phyloP scores from a whole-genome alignment of 257 asterid genomes.

The Oldenlandia corymbosa region DNA sequence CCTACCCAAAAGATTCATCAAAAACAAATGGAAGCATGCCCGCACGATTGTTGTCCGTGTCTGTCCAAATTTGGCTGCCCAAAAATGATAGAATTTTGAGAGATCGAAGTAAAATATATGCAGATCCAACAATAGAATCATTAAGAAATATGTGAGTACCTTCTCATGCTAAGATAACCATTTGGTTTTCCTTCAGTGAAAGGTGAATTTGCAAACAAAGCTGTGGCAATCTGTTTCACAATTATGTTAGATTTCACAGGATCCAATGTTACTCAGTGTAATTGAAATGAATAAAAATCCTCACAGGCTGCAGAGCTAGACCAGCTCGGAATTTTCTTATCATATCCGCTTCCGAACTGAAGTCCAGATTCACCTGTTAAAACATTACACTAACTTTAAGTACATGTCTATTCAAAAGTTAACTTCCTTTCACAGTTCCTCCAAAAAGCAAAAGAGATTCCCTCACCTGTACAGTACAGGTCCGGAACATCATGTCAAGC shows the following conservation, averaged over 20 bases:
- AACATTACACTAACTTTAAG: neutral
- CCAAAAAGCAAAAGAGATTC: neutral
- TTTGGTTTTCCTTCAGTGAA: conserved; percentile 95
- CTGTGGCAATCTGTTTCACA: conserved; percentile 85
- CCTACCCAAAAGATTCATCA: conserved; percentile 94
- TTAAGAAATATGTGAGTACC: conserved; percentile 38
- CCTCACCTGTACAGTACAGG: conserved; percentile 92
- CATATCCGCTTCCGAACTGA: conserved; percentile 94
- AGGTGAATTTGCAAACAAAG: conserved; percentile 95
- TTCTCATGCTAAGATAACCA: conserved; percentile 96
- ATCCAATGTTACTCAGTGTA: conserved; percentile 5
- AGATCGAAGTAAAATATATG: conserved; percentile 14
- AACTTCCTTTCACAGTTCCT: neutral
- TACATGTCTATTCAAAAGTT: neutral
- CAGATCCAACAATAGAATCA: conserved; percentile 13
- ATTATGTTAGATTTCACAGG: conserved; percentile 29
- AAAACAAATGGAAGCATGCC: conserved; percentile 99
- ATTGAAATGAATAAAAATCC: conserved; percentile 26
- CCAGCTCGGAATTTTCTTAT: conserved; percentile 94
- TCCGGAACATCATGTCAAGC: conserved; percentile 93
- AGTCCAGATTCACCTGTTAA: conserved; percentile 88
- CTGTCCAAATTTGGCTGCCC: conserved; percentile 96
- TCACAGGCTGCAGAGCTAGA: conserved; percentile 93
- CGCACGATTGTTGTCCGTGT: conserved; percentile 83
- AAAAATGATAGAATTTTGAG: conserved; percentile 15